Evolutionary conservation across 768 basidiomycete genomes (phyloP), one percentile per base, ranked within the genome.

Genomic region (Podaxis rugospora): DNA sequence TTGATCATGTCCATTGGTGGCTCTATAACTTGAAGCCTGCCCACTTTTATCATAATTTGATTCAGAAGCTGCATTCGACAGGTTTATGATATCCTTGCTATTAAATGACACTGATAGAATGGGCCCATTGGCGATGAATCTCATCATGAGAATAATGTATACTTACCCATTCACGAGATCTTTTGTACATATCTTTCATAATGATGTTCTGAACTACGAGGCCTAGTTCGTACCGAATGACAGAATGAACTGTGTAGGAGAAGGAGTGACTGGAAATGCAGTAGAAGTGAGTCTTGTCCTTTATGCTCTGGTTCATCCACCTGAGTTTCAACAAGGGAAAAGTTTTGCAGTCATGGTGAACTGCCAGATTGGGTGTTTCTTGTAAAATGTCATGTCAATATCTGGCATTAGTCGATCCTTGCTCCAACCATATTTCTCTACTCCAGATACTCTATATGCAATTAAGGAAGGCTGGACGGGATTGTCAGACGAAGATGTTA

Each of bases 1-100:
- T 60, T 36, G 51, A 53, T 46, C 28, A 52, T 44, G 27, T 60
- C 59, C 59, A 53, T 46, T 60, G 47, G 36, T 44, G 59, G 37
- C 36, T 47, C 51, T 18, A 51, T 51, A 32, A 60, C 7, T 32
- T 9, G 32, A 52, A 32, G 51, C 59, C 59, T 36, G 39, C 49
- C 55, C 59, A 28, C 55, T 35, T 21, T 47, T 53, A 7, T 47
- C 52, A 55, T 7, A 44, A 7, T 49, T 40, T 54, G 46, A 39
- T 10, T 47, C 44, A 49, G 52, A 61, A 46, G 46, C 35, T 44
- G 52, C 18, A 47, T 27, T 36, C 51, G 52, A 55, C 32, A 54
- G 59, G 25, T 61, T 40, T 23, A 44, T 40, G 42, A 49, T 39
- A 37, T 46, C 59, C 39, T 55, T 55, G 9, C 25, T 51, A 11